Conservation (phyloP, 108 stramenopile species). For the Mediolabrus comicus region DNA sequence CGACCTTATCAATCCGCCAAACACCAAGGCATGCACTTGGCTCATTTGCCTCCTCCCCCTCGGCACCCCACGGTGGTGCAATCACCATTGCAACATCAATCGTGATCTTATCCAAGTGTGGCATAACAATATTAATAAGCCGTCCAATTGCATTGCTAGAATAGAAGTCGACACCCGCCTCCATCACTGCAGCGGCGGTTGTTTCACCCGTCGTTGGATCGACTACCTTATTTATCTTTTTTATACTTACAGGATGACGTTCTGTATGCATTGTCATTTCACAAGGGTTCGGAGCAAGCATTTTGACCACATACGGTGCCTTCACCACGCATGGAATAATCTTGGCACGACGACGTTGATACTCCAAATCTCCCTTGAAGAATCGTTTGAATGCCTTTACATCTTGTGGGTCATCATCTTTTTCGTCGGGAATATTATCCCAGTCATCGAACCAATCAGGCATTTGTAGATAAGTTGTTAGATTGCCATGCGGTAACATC, state of each 20-base stretch:
- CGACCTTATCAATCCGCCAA: slow-evolving; percentile 60
- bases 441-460: slow-evolving; percentile 60
- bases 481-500: slow-evolving; percentile 55
- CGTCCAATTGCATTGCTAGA: slow-evolving; percentile 45
- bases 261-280: slow-evolving; percentile 31
- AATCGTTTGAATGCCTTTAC: slow-evolving; percentile 61
- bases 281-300: slow-evolving; percentile 46
- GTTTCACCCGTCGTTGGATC: slow-evolving; percentile 16
- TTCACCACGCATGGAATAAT: slow-evolving; percentile 51
- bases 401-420: slow-evolving; percentile 44
- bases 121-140: slow-evolving; percentile 47
- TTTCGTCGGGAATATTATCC: slow-evolving; percentile 39
- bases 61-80: slow-evolving; percentile 27
- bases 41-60: slow-evolving; percentile 25
- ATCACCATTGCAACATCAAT: slow-evolving; percentile 56
- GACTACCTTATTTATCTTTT: slow-evolving; percentile 22
- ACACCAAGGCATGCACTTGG: slow-evolving; percentile 53
- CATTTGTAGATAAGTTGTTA: slow-evolving; percentile 50
- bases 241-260: slow-evolving; percentile 33
- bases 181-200: slow-evolving; percentile 25
- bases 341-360: slow-evolving; percentile 34
- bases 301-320: slow-evolving; percentile 47
- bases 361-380: slow-evolving; percentile 43
- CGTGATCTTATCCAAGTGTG: slow-evolving; percentile 39
- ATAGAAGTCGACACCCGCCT: slow-evolving; percentile 51